phyloP scores from a whole-genome alignment of 2,329 filamentous ascomycete genomes.

The Chrysoporthe austroafricana region DNA sequence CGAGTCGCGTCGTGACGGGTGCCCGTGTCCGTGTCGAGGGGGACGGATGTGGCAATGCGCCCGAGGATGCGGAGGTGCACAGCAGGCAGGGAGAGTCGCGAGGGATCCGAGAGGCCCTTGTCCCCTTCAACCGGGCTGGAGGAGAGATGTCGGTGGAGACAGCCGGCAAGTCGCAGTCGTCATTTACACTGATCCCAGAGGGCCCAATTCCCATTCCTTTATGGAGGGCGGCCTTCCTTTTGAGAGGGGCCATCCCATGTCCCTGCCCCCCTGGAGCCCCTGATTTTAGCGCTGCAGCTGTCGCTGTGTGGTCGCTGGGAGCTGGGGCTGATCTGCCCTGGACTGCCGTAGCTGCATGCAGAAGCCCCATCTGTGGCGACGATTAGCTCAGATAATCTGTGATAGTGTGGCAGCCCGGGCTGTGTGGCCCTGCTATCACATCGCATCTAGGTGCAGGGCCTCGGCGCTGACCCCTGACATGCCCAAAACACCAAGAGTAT shows the following conservation, averaged over 20 bases:
- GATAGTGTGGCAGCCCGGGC: slow-evolving; percentile 7
- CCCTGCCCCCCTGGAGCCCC: slow-evolving; percentile 22
- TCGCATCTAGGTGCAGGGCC: neutral
- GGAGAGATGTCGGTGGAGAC: slow-evolving; percentile 1
- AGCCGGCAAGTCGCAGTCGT: slow-evolving; percentile 4
- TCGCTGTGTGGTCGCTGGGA: slow-evolving; percentile 2
- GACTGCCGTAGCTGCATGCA: slow-evolving; percentile 25
- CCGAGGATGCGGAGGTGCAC: neutral
- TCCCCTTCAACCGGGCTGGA: slow-evolving; percentile 15
- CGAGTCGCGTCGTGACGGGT: slow-evolving; percentile 19
- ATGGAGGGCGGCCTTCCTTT: slow-evolving; percentile 22
- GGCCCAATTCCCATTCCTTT: neutral
- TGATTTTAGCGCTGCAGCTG: slow-evolving; percentile 26
- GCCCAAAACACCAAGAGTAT: neutral
- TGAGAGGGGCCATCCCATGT: neutral
- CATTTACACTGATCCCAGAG: slow-evolving; percentile 7
- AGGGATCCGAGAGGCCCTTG: neutral
- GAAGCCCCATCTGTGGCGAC: slow-evolving; percentile 6
- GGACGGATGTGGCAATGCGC: neutral
- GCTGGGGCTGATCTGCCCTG: slow-evolving; percentile 16
- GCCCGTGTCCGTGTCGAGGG: neutral
- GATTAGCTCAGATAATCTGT: slow-evolving; percentile 18
- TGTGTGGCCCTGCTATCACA: neutral
- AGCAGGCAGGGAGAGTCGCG: neutral
- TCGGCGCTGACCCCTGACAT: neutral